A percentile compares a stretch with the other conserved stretches of the same genome.
Conservation (phyloP, 805 yeast species). For the Sugiyamaella smithiae region DNA sequence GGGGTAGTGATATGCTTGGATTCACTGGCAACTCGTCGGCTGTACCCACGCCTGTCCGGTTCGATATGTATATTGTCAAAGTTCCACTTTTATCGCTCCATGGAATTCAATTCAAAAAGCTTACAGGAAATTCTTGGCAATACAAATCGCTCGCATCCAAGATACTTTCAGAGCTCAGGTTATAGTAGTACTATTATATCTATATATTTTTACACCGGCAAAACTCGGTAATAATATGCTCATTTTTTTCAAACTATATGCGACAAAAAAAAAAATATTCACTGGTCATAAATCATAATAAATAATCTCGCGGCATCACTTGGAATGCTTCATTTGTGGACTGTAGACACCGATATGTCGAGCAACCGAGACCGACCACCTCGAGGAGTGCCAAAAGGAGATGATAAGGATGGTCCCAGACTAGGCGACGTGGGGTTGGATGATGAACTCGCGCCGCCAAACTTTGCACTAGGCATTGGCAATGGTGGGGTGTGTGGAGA, state of each 20-base stretch:
- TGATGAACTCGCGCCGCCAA: neutral
- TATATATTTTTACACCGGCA: too few species aligned
- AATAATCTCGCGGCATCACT: too few species aligned
- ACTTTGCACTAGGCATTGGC: conserved; percentile 4
- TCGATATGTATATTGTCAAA: conserved; percentile 88
- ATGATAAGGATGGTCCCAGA: neutral
- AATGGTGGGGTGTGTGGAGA: conserved; percentile 10
- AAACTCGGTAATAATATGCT: too few species aligned
- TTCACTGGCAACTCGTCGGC: conserved; percentile 18
- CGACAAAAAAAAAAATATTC: too few species aligned
- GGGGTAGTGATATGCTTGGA: conserved; percentile 39
- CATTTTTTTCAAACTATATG: too few species aligned
- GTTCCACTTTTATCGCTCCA: conserved; percentile 86
- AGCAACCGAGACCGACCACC: conserved; percentile 22
- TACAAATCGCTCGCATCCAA: conserved; percentile 88
- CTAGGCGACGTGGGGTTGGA: neutral
- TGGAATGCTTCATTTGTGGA: conserved; percentile 17
- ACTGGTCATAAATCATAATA: too few species aligned
- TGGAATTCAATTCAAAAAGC: conserved; percentile 93
- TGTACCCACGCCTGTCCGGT: conserved; percentile 64
- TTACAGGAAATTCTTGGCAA: conserved; percentile 92
- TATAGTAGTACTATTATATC: too few species aligned
- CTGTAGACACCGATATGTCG: conserved; percentile 24
- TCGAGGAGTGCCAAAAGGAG: neutral
- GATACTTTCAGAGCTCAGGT: conserved; percentile 67